Percentiles rank a stretch among this genome's conserved stretches.
These are phyloP conservation scores for Kodamaea plutei DNA, from an alignment of 1,139 yeast genomes.

Conservation along the genomic window DNA sequence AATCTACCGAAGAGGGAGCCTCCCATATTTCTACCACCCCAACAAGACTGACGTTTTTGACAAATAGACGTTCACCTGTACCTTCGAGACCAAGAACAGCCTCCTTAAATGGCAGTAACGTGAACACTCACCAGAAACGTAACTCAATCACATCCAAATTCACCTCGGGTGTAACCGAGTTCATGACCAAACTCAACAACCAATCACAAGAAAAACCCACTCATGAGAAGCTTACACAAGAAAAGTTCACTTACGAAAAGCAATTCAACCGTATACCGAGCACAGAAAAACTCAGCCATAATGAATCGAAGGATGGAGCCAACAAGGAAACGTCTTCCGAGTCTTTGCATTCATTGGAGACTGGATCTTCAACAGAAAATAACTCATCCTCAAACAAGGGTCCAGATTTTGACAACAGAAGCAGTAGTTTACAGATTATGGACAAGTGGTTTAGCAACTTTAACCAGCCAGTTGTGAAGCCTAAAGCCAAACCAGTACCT, in stretches of 20 bases:
- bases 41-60: constrained; percentile 20
- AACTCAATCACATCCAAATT: constrained; percentile 39
- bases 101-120: constrained; percentile 5
- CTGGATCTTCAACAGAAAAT: constrained; percentile 15
- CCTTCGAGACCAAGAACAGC: no score
- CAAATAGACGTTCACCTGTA: constrained; percentile 29
- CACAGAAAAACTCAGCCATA: constrained; percentile 7
- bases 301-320: constrained; percentile 6
- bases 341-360: constrained; percentile 33
- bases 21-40: no score
- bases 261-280: constrained; percentile 3
- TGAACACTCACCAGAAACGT: no score
- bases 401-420: constrained; percentile 28
- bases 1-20: constrained; percentile 7
- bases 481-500: constrained; percentile 4
- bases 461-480: constrained; percentile 5
- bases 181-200: constrained; percentile 39
- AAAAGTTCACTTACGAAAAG: background rate
- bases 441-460: constrained; percentile 42
- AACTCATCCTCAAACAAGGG: constrained; percentile 22
- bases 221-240: background rate
- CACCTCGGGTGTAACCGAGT: constrained; percentile 37
- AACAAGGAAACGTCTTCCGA: constrained; percentile 24
- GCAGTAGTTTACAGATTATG: constrained; percentile 42
- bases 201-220: constrained; percentile 5